Evolutionary conservation across 495 filamentous ascomycete species (phyloP), one percentile per base, ranked within the genome.

Genomic region (Bathelium albidoporum): DNA sequence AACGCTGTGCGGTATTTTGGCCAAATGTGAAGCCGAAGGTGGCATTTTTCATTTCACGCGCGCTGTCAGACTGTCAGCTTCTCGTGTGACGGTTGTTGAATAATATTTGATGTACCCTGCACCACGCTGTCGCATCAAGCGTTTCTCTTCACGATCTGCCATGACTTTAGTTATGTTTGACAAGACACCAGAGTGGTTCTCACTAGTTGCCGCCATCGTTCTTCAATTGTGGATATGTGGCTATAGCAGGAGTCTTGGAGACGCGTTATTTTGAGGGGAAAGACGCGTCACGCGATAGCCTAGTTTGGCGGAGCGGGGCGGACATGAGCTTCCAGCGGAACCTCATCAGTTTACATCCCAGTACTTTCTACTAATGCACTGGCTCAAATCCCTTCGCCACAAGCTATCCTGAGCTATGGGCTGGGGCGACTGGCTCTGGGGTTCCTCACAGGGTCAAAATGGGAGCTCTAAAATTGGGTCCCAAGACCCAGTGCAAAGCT

Each of bases 341-440:
- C 34, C 14, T 14, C 34, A 39, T 14, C 5, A 39, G 34, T 14
- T 39, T 14, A 5, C 5, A 5, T 5, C 5, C 5, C 34, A 5
- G 5, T 39, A 39, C 34, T 39, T 14, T 14, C 5, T 39, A 39
- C 34, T 39, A 14, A 55, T 18, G 26, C 5, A n/a, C 4, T 29
- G n/a, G 26, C 49, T 55, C 5, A 55, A 7, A 55, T 4, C 24
- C 22, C 55, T 59, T 45, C 31, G 32, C 7, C 24, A 11, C 29
- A 45, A 1, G 11, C 22, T 45, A 7, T 22, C 12, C 22, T 10
- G 60, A 49, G 26, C n/a, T 24, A 44, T 62, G 34, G 26, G 44
- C 43, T 36, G 18, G 59, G 88, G 88, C 85, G 89, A 89, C 72
- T 92, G 89, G 90, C 83, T 91, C 65, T 87, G 82, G 83, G 80